Percentiles rank a stretch among this genome's conserved stretches.
Evolutionary conservation across 2,329 filamentous ascomycete genomes (phyloP).

Genomic region (Sporothrix humicola): DNA sequence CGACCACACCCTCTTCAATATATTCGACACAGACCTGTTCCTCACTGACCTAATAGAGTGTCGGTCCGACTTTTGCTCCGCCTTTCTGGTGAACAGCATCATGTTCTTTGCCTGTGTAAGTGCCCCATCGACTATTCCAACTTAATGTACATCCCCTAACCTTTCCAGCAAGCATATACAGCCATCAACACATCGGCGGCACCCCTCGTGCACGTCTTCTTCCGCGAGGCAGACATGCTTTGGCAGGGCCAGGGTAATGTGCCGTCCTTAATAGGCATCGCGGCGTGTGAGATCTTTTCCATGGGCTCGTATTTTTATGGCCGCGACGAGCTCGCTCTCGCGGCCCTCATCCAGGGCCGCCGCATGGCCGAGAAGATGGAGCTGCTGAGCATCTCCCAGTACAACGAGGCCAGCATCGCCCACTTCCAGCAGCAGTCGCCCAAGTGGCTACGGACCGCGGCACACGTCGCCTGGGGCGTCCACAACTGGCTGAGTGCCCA

Average conservation of each 20-base stretch:
- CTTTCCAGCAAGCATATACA: conserved; percentile 18
- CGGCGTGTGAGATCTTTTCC: conserved; percentile 29
- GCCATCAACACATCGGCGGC: not conserved
- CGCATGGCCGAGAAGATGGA: conserved; percentile 31
- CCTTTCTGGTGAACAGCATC: conserved; percentile 17
- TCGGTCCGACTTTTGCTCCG: conserved; percentile 13
- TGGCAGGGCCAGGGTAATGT: conserved; percentile 12
- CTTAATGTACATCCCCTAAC: no score
- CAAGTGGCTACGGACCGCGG: conserved; percentile 32
- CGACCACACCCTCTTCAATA: conserved; percentile 34
- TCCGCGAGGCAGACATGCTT: conserved; percentile 6
- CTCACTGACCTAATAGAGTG: not conserved
- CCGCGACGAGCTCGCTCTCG: conserved; percentile 23
- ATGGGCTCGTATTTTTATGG: conserved; percentile 33
- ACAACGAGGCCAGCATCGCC: not conserved
- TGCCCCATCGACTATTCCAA: no score
- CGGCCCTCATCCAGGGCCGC: conserved; percentile 28
- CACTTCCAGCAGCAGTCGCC: conserved; percentile 2
- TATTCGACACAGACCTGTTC: conserved; percentile 30
- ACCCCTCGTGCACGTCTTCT: conserved; percentile 3
- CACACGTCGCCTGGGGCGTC: conserved; percentile 33
- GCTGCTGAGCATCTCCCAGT: not conserved
- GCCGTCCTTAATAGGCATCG: conserved; percentile 5
- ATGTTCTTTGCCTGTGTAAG: conserved; percentile 18
- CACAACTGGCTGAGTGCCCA: conserved; percentile 33